These are phyloP conservation scores for Durotheca rogersii DNA, from an alignment of 495 filamentous ascomycete genomes.

Conservation along the genomic window DNA sequence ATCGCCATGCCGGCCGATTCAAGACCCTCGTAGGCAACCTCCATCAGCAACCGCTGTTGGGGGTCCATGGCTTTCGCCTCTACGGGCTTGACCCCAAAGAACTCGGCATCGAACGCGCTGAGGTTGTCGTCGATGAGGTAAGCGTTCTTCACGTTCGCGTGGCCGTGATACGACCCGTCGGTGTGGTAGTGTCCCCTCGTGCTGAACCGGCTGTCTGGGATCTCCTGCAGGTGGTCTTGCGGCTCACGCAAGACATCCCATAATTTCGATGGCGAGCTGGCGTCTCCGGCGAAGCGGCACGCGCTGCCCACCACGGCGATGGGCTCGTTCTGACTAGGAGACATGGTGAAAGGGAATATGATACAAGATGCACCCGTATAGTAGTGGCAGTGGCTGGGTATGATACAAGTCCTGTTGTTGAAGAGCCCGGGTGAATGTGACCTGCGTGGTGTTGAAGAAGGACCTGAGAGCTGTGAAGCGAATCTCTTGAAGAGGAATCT, in stretches of 20 bases:
- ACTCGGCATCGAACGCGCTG: conserved; percentile 65
- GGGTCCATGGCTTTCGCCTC: conserved; percentile 79
- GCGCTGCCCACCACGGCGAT: conserved; percentile 56
- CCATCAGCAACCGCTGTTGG: conserved; percentile 72
- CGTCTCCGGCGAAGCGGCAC: conserved; percentile 55
- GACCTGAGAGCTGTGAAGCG: no score
- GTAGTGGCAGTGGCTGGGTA: no score
- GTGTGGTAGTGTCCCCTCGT: conserved; percentile 62
- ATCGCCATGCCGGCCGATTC: conserved; percentile 78
- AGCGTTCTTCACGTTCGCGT: conserved; percentile 34
- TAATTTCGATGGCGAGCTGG: conserved; percentile 41
- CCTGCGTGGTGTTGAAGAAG: no score
- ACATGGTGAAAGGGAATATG: no score
- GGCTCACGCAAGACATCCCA: conserved; percentile 30
- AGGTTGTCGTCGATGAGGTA: conserved; percentile 53
- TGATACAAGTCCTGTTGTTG: no score
- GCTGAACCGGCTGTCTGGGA: conserved; percentile 62
- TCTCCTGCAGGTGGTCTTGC: conserved; percentile 10
- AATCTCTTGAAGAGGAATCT: no score
- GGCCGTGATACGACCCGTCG: conserved; percentile 51
- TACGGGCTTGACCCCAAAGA: conserved; percentile 70
- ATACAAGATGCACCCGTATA: no score
- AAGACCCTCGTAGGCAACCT: conserved; percentile 77
- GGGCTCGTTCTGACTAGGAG: no score
- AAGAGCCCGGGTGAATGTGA: no score